These are phyloP conservation scores for Talaromyces atroroseus DNA, from an alignment of 2,329 filamentous ascomycete genomes.

Conservation along the genomic window DNA sequence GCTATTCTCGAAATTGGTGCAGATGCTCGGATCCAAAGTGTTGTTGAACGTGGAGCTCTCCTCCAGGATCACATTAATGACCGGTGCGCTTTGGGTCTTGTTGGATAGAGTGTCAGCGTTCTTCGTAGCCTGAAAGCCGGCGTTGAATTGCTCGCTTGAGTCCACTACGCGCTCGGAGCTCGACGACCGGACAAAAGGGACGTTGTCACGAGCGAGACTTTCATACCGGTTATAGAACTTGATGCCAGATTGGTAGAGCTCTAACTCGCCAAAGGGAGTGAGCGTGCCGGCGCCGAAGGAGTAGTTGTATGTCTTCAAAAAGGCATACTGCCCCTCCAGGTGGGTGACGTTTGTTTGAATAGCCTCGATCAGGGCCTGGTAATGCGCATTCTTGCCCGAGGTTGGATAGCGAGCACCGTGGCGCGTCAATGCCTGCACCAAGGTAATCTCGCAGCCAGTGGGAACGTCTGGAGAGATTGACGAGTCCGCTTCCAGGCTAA, in stretches of 20 bases:
- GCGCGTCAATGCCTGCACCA: slow-evolving; percentile 74
- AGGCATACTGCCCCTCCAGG: slow-evolving; percentile 63
- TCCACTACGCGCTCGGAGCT: slow-evolving; percentile 65
- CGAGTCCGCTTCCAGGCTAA: slow-evolving; percentile 58
- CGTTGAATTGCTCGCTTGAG: slow-evolving; percentile 69
- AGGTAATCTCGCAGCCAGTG: slow-evolving; percentile 63
- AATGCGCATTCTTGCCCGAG: slow-evolving; percentile 56
- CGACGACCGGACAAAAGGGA: slow-evolving; percentile 66
- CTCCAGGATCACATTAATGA: slow-evolving; percentile 59
- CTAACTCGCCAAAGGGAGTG: slow-evolving; percentile 60
- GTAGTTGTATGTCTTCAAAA: slow-evolving; percentile 68
- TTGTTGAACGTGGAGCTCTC: slow-evolving; percentile 68
- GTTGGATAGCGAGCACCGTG: slow-evolving; percentile 84
- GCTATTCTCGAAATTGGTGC: slow-evolving; percentile 63
- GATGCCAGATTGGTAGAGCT: slow-evolving; percentile 69
- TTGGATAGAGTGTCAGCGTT: slow-evolving; percentile 33
- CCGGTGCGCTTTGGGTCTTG: slow-evolving; percentile 43
- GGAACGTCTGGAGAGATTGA: slow-evolving; percentile 58
- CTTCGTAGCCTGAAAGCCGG: slow-evolving; percentile 63
- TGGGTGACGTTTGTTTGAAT: slow-evolving; percentile 55
- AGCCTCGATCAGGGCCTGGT: slow-evolving; percentile 58
- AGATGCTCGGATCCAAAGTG: slow-evolving; percentile 70
- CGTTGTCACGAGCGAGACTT: slow-evolving; percentile 50
- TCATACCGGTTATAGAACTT: slow-evolving; percentile 72
- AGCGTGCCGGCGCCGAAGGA: slow-evolving; percentile 64